A percentile compares a stretch with the other conserved stretches of the same genome.
Conservation (phyloP, 169 alveolate species). For the Plasmodium gonderi region DNA sequence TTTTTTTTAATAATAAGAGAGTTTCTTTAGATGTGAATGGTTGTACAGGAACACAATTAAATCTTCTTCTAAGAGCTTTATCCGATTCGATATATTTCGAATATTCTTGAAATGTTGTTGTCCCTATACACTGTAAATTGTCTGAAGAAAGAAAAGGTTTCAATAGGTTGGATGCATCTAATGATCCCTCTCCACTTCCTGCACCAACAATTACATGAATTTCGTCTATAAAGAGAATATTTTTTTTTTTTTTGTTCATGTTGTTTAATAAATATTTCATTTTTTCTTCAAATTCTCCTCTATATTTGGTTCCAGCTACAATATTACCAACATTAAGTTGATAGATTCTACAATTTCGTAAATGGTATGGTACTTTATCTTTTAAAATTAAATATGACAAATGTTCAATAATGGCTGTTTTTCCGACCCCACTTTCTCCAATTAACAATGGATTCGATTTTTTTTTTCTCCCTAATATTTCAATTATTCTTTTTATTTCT, state of each 20-base stretch:
- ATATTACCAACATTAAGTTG: conserved; percentile 81
- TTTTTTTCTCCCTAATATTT: conserved; percentile 85
- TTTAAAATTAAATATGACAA: conserved; percentile 68
- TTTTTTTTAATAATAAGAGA: conserved; percentile 82
- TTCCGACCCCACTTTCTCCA: conserved; percentile 82
- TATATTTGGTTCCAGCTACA: conserved; percentile 90
- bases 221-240: conserved; percentile 91
- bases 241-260: conserved; percentile 85
- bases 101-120: conserved; percentile 85
- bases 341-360: conserved; percentile 76
- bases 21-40: conserved; percentile 86
- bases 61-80: conserved; percentile 90
- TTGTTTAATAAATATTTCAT: conserved; percentile 88
- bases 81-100: conserved; percentile 85
- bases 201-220: conserved; percentile 90
- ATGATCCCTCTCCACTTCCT: conserved; percentile 90
- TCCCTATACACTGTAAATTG: conserved; percentile 87
- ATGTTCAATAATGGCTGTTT: conserved; percentile 80
- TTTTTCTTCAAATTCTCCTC: conserved; percentile 94
- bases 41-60: conserved; percentile 88
- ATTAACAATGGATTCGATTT: conserved; percentile 84
- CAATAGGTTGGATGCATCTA: conserved; percentile 92
- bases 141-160: conserved; percentile 92
- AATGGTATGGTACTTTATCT: conserved; percentile 74
- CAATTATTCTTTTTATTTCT: conserved; percentile 84